Conservation (phyloP, 768 basidiomycete species). For the Serendipita vermifera region DNA sequence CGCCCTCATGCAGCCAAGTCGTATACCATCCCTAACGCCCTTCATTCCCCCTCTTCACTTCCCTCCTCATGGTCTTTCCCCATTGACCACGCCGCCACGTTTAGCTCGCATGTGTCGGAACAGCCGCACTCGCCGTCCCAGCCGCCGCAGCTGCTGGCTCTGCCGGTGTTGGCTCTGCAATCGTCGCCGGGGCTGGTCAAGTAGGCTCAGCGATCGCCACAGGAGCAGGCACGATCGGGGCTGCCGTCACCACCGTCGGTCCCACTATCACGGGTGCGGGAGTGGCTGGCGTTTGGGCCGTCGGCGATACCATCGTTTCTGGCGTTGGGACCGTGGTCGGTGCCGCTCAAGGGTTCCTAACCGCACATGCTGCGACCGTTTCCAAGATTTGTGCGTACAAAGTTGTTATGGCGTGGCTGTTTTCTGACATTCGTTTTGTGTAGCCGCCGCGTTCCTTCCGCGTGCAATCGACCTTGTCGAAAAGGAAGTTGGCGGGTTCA, state of each 20-base stretch:
- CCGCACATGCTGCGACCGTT: slow-evolving; percentile 2
- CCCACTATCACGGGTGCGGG: neutral
- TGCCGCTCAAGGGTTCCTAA: neutral
- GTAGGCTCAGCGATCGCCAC: no score
- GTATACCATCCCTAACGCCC: no score
- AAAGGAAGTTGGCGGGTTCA: slow-evolving; percentile 3
- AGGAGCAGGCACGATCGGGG: no score
- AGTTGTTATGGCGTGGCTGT: no score
- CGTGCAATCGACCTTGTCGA: neutral
- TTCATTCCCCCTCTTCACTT: no score
- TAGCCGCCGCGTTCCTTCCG: neutral
- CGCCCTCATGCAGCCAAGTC: no score
- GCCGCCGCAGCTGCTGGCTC: neutral
- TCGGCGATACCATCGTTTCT: neutral
- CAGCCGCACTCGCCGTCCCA: neutral
- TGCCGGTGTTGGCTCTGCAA: neutral
- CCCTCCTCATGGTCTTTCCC: no score
- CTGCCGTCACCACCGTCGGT: neutral
- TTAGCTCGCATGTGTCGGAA: slow-evolving; percentile 3
- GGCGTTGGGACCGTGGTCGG: neutral
- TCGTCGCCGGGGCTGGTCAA: neutral
- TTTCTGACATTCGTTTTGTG: no score
- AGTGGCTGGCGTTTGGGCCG: neutral
- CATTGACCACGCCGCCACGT: no score
- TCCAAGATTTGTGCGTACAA: neutral